Percentiles rank a stretch among this genome's conserved stretches.
phyloP scores from a whole-genome alignment of 2,329 filamentous ascomycete genomes.

The Pseudophaeomoniella oleicola region DNA sequence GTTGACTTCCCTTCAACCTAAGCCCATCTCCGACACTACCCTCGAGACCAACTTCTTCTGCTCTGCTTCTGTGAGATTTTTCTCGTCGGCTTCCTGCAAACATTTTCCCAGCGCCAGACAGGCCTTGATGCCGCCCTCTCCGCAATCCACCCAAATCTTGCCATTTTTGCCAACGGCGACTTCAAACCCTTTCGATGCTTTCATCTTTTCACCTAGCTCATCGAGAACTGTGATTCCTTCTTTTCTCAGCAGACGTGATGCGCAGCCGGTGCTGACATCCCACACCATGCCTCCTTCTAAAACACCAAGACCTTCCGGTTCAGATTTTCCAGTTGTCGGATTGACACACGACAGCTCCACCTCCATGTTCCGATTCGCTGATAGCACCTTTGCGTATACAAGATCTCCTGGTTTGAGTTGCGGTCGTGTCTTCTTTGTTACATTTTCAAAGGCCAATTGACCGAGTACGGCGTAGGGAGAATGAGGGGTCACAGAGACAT shows the following conservation, averaged over 20 bases:
- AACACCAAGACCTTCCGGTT: slow-evolving; percentile 74
- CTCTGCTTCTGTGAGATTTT: slow-evolving; percentile 25
- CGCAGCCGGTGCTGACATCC: slow-evolving; percentile 62
- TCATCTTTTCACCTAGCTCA: slow-evolving; percentile 62
- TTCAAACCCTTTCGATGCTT: slow-evolving; percentile 56
- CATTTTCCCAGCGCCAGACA: slow-evolving; percentile 68
- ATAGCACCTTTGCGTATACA: slow-evolving; percentile 74
- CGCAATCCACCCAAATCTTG: slow-evolving; percentile 75
- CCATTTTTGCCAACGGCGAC: slow-evolving; percentile 89
- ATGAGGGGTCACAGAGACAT: slow-evolving; percentile 57
- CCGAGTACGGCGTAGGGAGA: slow-evolving; percentile 55
- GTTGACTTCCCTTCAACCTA: too few relatives aligned
- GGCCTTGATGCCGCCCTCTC: slow-evolving; percentile 48
- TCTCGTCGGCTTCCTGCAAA: slow-evolving; percentile 62
- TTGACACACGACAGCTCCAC: slow-evolving; percentile 84
- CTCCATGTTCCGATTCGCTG: slow-evolving; percentile 70
- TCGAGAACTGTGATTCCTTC: slow-evolving; percentile 62
- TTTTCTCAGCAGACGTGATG: slow-evolving; percentile 55
- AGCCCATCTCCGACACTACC: slow-evolving; percentile 24
- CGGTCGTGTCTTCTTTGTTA: slow-evolving; percentile 81
- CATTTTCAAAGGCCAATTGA: slow-evolving; percentile 83
- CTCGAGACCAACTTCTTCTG: slow-evolving; percentile 31
- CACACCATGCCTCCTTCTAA: slow-evolving; percentile 79
- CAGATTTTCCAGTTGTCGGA: slow-evolving; percentile 69
- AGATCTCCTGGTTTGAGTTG: slow-evolving; percentile 59